Percentiles rank a stretch among this genome's conserved stretches.
Conservation (phyloP, 2,329 filamentous ascomycete species). For the Acephala macrosclerotiorum region DNA sequence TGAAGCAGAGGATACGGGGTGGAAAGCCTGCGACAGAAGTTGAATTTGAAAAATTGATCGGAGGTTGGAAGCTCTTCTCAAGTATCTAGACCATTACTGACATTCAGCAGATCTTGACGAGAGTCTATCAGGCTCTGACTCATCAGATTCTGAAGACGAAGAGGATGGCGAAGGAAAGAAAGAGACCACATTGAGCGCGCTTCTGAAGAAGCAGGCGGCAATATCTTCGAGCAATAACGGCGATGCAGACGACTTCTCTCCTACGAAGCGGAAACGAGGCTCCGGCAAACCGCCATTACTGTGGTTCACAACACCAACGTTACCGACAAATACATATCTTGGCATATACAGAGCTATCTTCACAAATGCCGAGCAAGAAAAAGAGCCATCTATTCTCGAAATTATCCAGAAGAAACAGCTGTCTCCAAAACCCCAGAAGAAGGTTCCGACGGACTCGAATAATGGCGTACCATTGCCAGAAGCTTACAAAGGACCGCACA, state of each 20-base stretch:
- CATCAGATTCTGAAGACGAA: conserved; percentile 66
- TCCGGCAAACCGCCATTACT: conserved; percentile 77
- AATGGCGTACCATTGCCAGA: conserved; percentile 63
- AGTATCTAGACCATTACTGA: conserved; percentile 22
- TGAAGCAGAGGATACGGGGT: conserved; percentile 88
- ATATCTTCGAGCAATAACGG: conserved; percentile 58
- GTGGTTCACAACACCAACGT: conserved; percentile 81
- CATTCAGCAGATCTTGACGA: conserved; percentile 76
- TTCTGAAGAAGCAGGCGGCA: conserved; percentile 85
- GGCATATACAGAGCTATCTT: conserved; percentile 88
- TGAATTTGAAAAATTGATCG: conserved; percentile 88
- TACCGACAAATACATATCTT: conserved; percentile 81
- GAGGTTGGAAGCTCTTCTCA: conserved; percentile 44
- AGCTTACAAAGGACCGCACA: conserved; percentile 76
- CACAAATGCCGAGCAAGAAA: conserved; percentile 72
- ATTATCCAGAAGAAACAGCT: conserved; percentile 81
- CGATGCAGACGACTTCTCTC: conserved; percentile 55
- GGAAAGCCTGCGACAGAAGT: conserved; percentile 74
- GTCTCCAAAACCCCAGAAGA: conserved; percentile 60
- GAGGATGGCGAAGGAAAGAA: conserved; percentile 59
- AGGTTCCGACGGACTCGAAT: conserved; percentile 58
- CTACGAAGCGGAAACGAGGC: conserved; percentile 58
- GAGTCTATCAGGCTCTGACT: conserved; percentile 86
- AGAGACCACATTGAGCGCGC: conserved; percentile 75
- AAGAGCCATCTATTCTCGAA: conserved; percentile 67